Conservation (phyloP, 2,329 filamentous ascomycete species). For the Alternaria hordeiaustralica region DNA sequence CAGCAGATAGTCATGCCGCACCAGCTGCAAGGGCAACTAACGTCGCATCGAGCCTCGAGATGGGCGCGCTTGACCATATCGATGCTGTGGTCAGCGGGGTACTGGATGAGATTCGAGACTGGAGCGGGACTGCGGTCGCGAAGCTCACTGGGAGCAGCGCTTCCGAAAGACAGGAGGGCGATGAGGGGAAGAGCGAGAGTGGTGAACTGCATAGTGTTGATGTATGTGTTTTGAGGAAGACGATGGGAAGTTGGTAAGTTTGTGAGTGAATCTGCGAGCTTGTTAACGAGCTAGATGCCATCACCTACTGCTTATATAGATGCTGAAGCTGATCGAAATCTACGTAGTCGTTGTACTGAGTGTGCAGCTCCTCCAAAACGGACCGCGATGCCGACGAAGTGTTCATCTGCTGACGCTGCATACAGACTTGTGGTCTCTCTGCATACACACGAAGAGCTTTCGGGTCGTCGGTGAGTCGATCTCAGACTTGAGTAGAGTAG, state of each 20-base stretch:
- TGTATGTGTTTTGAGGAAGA: not conserved
- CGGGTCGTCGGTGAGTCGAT: not conserved
- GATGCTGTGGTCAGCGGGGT: constrained; percentile 4
- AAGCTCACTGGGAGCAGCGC: constrained; percentile 4
- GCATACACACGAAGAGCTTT: not conserved
- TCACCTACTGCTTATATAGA: not conserved
- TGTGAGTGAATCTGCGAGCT: not conserved
- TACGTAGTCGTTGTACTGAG: not conserved
- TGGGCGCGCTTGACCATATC: constrained; percentile 11
- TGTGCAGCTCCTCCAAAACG: not conserved
- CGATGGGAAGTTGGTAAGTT: not conserved
- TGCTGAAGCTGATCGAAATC: not conserved
- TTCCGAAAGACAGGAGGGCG: constrained; percentile 1
- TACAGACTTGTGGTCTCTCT: not conserved
- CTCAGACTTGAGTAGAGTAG: not conserved
- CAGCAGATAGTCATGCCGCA: constrained; percentile 14
- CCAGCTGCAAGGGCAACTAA: constrained; percentile 8
- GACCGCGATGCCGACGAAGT: not conserved
- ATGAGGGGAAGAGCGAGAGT: not conserved
- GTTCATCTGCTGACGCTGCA: constrained; percentile 1
- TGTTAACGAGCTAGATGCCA: not conserved
- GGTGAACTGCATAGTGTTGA: constrained; percentile 5
- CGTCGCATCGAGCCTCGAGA: constrained; percentile 4
- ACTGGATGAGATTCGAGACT: constrained; percentile 1
- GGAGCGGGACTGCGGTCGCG: not conserved